A percentile compares a stretch with the other conserved stretches of the same genome.
Evolutionary conservation across 2,329 filamentous ascomycete genomes (phyloP).

Genomic region (Calonectria fujianensis): DNA sequence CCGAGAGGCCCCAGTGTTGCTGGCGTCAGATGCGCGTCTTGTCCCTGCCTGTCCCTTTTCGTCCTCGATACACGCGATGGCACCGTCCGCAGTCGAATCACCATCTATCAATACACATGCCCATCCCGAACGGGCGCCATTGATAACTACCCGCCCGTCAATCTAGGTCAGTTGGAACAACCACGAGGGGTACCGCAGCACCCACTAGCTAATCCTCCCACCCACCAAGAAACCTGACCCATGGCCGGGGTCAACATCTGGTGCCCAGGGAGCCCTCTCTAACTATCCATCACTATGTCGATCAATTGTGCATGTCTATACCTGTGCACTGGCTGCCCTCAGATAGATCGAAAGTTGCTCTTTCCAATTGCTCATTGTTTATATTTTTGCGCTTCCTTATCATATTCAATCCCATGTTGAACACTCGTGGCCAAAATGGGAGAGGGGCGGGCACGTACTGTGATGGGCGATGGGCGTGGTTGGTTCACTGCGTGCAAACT

Average conservation of each 20-base stretch:
- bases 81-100: conserved; percentile 4
- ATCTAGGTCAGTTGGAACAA: conserved; percentile 39
- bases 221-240: conserved; percentile 39
- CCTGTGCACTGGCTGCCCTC: not conserved
- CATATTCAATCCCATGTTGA: not conserved
- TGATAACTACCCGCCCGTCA: conserved; percentile 41
- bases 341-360: not conserved
- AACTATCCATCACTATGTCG: conserved; percentile 16
- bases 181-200: conserved; percentile 33
- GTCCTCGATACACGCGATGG: conserved; percentile 3
- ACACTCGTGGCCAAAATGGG: not conserved
- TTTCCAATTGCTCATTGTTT: not conserved
- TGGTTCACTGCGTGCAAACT: conserved; percentile 8
- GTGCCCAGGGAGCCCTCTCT: conserved; percentile 12
- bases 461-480: not conserved
- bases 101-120: conserved; percentile 27
- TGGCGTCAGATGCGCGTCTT: conserved; percentile 54
- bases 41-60: conserved; percentile 22
- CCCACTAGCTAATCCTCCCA: conserved; percentile 30
- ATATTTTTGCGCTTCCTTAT: not conserved
- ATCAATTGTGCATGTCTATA: conserved; percentile 18
- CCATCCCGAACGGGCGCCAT: conserved; percentile 25
- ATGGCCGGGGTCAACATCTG: conserved; percentile 13
- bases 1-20: conserved; percentile 33
- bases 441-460: conserved; percentile 1